Conservation (phyloP, 73 alveolate genomes). For the Breviolum minutum region DNA sequence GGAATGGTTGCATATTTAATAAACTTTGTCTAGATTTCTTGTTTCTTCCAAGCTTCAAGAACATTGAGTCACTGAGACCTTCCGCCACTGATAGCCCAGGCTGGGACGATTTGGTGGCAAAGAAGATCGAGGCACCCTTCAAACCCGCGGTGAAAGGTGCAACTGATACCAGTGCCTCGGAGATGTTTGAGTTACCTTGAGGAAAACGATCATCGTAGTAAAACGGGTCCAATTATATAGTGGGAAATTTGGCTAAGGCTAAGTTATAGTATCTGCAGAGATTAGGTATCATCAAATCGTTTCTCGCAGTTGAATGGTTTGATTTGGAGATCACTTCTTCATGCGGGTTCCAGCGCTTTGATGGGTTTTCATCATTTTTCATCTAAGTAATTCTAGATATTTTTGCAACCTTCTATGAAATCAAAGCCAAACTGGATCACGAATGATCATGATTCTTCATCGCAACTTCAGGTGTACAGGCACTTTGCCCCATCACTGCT, state of each 20-base stretch:
- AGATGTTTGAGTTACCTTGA: background rate
- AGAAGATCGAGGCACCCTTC: conserved; percentile 75
- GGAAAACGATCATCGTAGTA: background rate
- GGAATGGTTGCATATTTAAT: too few species aligned
- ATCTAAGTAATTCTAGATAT: background rate
- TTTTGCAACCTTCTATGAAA: background rate
- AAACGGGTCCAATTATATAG: background rate
- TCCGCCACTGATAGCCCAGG: background rate
- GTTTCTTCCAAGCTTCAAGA: too few species aligned
- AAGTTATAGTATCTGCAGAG: background rate
- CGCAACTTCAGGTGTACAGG: too few species aligned
- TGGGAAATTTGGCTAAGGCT: background rate
- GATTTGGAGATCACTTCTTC: too few species aligned
- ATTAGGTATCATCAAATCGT: too few species aligned
- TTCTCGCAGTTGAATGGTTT: too few species aligned
- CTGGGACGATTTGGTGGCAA: conserved; percentile 72
- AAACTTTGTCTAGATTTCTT: too few species aligned
- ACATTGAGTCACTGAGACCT: too few species aligned
- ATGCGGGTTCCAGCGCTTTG: background rate
- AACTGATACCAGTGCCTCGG: conserved; percentile 49
- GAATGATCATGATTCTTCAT: too few species aligned
- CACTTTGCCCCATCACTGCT: background rate
- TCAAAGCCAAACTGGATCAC: background rate
- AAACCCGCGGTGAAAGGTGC: conserved; percentile 93
- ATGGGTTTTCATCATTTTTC: background rate